A percentile compares a stretch with the other conserved stretches of the same genome.
phyloP scores from a whole-genome alignment of 345 rosid species.

The Gossypium australe region DNA sequence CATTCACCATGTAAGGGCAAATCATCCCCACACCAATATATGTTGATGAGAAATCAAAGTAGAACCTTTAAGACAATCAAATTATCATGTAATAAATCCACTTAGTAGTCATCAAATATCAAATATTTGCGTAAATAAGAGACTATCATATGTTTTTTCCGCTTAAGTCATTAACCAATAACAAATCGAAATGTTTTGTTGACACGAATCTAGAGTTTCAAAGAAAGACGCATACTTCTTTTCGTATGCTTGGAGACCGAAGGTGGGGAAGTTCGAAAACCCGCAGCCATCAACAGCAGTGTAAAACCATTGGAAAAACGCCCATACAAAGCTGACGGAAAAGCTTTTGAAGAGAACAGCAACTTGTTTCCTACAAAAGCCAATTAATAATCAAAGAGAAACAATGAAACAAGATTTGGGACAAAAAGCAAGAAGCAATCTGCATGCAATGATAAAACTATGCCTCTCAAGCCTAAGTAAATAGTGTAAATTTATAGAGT shows the following conservation, averaged over 20 bases:
- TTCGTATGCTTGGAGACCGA: conserved; percentile 57
- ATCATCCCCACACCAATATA: conserved; percentile 95
- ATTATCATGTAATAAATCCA: neutral
- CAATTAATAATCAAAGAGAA: neutral
- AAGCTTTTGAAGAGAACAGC: conserved; percentile 40
- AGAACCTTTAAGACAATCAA: conserved; percentile 43
- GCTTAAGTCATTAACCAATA: neutral
- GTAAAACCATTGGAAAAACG: conserved; percentile 68
- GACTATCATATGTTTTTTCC: neutral
- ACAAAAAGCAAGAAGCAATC: no score
- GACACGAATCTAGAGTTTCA: no score
- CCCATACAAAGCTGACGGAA: conserved; percentile 42
- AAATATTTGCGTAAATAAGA: neutral
- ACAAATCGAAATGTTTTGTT: no score
- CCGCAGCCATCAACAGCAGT: conserved; percentile 64
- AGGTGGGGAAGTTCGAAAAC: conserved; percentile 66
- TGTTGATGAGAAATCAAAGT: conserved; percentile 84
- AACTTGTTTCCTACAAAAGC: conserved; percentile 47
- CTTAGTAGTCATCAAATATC: neutral
- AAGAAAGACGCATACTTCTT: conserved; percentile 29
- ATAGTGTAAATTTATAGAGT: neutral
- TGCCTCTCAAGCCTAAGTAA: neutral
- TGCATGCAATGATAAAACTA: neutral
- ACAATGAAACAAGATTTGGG: neutral
- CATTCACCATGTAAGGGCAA: conserved; percentile 79